phyloP scores from a whole-genome alignment of 306 rosid species.

The Vachellia collinsii region DNA sequence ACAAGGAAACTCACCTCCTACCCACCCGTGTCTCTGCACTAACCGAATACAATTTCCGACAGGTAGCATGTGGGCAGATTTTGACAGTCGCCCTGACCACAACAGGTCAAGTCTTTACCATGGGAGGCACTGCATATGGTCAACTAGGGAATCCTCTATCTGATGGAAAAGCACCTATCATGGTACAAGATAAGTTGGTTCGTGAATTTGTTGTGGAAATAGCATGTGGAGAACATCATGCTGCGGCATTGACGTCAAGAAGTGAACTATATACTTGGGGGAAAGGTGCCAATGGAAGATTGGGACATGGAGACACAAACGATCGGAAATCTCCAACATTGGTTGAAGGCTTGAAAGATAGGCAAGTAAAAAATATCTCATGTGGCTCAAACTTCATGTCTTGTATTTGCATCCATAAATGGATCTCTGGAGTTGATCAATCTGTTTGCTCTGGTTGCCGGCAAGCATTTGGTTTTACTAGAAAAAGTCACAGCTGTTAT shows the following conservation, averaged over 20 bases:
- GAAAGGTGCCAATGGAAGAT: constrained; percentile 88
- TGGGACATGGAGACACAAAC: constrained; percentile 85
- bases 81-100: constrained; percentile 86
- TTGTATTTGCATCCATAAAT: constrained; percentile 88
- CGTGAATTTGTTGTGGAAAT: constrained; percentile 93
- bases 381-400: constrained; percentile 87
- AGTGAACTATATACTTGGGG: constrained; percentile 98
- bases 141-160: constrained; percentile 87
- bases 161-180: constrained; percentile 77
- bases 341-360: constrained; percentile 88
- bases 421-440: constrained; percentile 96
- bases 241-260: constrained; percentile 83
- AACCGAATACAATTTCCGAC: constrained; percentile 79
- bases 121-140: constrained; percentile 77
- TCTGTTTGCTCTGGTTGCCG: constrained; percentile 90
- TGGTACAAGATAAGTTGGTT: constrained; percentile 76
- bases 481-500: constrained; percentile 93
- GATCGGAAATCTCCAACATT: constrained; percentile 73
- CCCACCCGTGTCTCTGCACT: constrained; percentile 91
- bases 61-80: constrained; percentile 83
- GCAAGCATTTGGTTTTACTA: constrained; percentile 92
- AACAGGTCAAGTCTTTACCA: constrained; percentile 91
- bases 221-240: constrained; percentile 86
- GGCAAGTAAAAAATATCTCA: constrained; percentile 74
- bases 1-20: constrained; percentile 74